Evolutionary conservation across 176 grass and related monocot species (phyloP).

Genomic region (Musa itinerans): DNA sequence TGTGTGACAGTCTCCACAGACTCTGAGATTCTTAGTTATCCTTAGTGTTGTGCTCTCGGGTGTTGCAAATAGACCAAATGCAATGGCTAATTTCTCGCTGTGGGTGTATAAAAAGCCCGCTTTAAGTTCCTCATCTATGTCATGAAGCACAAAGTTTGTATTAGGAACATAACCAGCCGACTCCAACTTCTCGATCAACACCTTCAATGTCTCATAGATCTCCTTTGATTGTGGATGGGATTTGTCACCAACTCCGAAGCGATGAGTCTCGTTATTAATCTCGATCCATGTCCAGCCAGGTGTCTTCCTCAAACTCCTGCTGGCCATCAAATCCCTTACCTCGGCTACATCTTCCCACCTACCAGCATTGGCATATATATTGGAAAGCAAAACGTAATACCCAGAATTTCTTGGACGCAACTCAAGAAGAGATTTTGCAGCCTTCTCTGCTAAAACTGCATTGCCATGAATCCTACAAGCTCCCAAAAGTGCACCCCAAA

Average conservation of each 20-base stretch:
- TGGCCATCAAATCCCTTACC: conserved; percentile 6
- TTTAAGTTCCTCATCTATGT: conserved; percentile 18
- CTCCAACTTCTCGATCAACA: conserved; percentile 11
- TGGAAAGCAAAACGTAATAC: conserved; percentile 14
- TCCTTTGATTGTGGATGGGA: conserved; percentile 3
- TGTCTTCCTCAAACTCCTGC: conserved; percentile 6
- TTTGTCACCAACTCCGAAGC: conserved; percentile 8
- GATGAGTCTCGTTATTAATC: not conserved
- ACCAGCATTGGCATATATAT: conserved; percentile 11
- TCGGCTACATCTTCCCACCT: conserved; percentile 12
- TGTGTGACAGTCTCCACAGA: conserved; percentile 12
- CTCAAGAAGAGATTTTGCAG: conserved; percentile 9
- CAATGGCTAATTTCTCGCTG: conserved; percentile 15
- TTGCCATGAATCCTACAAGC: conserved; percentile 13
- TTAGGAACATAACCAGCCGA: conserved; percentile 4
- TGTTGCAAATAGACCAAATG: not conserved
- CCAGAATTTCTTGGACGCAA: conserved; percentile 1
- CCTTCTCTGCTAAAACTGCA: conserved; percentile 5
- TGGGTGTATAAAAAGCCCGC: conserved; percentile 5
- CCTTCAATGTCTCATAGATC: conserved; percentile 7
- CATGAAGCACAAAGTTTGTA: conserved; percentile 19
- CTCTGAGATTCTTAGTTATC: conserved; percentile 15
- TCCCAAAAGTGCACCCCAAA: conserved; percentile 14
- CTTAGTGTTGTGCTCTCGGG: not conserved
- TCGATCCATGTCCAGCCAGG: conserved; percentile 16